Conservation (phyloP, 495 filamentous ascomycete species). For the Letharia lupina region DNA sequence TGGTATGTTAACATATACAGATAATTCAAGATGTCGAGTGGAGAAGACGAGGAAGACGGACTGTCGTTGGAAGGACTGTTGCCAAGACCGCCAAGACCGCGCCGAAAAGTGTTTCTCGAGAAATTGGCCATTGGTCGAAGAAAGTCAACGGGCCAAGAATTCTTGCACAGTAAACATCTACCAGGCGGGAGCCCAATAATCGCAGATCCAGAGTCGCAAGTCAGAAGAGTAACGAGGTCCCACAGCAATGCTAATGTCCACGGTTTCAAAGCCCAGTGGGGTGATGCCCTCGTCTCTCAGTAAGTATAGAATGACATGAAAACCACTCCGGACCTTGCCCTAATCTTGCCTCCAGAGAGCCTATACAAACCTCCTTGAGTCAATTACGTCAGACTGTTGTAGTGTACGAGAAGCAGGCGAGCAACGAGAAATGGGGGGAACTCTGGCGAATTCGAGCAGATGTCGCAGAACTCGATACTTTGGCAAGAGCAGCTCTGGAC, state of each 20-base stretch:
- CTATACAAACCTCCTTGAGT: slow-evolving; percentile 16
- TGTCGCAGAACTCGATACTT: slow-evolving; percentile 6
- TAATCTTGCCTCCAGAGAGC: slow-evolving; percentile 3
- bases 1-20: neutral
- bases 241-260: slow-evolving; percentile 9
- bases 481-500: slow-evolving; percentile 9
- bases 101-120: neutral
- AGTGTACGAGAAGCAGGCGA: slow-evolving; percentile 20
- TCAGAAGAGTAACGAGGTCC: slow-evolving; percentile 1
- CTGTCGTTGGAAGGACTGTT: neutral
- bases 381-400: slow-evolving; percentile 10
- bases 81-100: slow-evolving; percentile 2
- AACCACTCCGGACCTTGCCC: neutral
- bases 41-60: neutral
- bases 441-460: slow-evolving; percentile 10
- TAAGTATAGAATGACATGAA: neutral
- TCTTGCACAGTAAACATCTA: neutral
- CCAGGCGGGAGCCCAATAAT: neutral
- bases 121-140: neutral
- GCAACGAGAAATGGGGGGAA: slow-evolving; percentile 16
- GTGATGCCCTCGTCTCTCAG: slow-evolving; percentile 14
- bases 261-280: slow-evolving; percentile 13
- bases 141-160: neutral
- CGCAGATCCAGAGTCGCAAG: neutral
- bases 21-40: neutral